Evolutionary conservation across 805 yeast species (phyloP).

Genomic region (Saccharomycodes ludwigii): DNA sequence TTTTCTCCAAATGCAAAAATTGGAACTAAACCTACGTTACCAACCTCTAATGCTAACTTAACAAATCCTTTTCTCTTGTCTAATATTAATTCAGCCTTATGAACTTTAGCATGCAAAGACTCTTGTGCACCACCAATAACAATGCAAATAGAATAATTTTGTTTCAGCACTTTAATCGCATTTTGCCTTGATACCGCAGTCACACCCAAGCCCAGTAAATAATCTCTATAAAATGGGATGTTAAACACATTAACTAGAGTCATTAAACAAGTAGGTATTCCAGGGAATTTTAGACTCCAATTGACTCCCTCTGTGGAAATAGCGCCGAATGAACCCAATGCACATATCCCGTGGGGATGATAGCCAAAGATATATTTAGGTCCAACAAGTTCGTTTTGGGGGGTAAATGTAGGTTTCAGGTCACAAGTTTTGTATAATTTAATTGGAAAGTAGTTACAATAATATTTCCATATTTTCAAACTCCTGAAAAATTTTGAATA

Average conservation of each 20-base stretch:
- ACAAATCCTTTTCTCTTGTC: constrained; percentile 79
- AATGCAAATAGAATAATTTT: constrained; percentile 68
- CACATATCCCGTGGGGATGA: constrained; percentile 94
- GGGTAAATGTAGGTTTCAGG: constrained; percentile 59
- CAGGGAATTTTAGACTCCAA: constrained; percentile 63
- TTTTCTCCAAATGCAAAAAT: constrained; percentile 87
- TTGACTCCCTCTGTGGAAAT: constrained; percentile 73
- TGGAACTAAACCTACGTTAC: constrained; percentile 75
- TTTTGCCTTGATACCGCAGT: constrained; percentile 73
- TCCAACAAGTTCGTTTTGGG: constrained; percentile 29
- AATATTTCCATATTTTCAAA: constrained; percentile 52
- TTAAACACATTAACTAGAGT: constrained; percentile 77
- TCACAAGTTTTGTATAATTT: constrained; percentile 52
- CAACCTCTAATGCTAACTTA: constrained; percentile 68
- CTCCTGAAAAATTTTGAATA: constrained; percentile 46
- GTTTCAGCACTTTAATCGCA: constrained; percentile 47
- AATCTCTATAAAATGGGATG: constrained; percentile 79
- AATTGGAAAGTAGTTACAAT: constrained; percentile 73
- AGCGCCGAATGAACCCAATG: constrained; percentile 81
- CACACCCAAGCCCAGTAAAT: constrained; percentile 66
- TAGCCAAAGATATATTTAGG: constrained; percentile 81
- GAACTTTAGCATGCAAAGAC: constrained; percentile 53
- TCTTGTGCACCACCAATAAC: constrained; percentile 97
- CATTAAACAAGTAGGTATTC: constrained; percentile 64
- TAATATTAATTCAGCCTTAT: constrained; percentile 53